Evolutionary conservation across 2,329 filamentous ascomycete genomes (phyloP).

Genomic region (Fusarium sp.): DNA sequence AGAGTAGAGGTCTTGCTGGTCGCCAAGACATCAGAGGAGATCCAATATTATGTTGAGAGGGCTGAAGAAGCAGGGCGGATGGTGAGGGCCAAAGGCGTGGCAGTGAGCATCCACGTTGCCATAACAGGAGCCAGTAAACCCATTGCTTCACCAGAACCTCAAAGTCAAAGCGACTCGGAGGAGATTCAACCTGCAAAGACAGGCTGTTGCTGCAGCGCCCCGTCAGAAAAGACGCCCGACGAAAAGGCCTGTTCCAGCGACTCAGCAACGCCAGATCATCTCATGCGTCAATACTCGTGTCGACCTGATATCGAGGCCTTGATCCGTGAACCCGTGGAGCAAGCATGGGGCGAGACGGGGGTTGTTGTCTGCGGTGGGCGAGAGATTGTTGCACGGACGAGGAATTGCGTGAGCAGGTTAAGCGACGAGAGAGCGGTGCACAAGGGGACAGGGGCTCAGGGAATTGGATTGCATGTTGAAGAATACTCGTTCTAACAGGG

Average conservation of each 20-base stretch:
- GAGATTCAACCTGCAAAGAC: conserved; percentile 26
- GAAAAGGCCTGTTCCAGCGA: conserved; percentile 26
- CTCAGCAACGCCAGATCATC: conserved; percentile 40
- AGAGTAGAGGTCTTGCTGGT: conserved; percentile 65
- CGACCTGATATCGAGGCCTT: conserved; percentile 63
- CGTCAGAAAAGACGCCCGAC: conserved; percentile 12
- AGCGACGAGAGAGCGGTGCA: conserved; percentile 72
- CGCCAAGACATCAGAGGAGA: conserved; percentile 62
- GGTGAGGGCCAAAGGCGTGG: conserved; percentile 55
- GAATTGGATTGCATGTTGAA: conserved; percentile 69
- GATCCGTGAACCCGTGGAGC: conserved; percentile 65
- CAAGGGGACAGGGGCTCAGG: conserved; percentile 72
- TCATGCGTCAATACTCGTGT: conserved; percentile 56
- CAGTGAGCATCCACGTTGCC: conserved; percentile 64
- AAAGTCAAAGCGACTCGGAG: conserved; percentile 33
- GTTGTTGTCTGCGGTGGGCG: conserved; percentile 70
- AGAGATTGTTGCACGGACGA: conserved; percentile 62
- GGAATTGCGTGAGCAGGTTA: conserved; percentile 65
- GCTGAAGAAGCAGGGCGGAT: conserved; percentile 57
- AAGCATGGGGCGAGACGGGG: conserved; percentile 69
- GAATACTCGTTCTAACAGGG: conserved; percentile 64
- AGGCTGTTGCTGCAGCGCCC: conserved; percentile 37
- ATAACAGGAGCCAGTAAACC: conserved; percentile 54
- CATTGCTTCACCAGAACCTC: conserved; percentile 45
- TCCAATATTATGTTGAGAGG: conserved; percentile 65